Base-by-base conservation (phyloP, 2,329 filamentous ascomycete genomes). In the Monascus ruber region DNA sequence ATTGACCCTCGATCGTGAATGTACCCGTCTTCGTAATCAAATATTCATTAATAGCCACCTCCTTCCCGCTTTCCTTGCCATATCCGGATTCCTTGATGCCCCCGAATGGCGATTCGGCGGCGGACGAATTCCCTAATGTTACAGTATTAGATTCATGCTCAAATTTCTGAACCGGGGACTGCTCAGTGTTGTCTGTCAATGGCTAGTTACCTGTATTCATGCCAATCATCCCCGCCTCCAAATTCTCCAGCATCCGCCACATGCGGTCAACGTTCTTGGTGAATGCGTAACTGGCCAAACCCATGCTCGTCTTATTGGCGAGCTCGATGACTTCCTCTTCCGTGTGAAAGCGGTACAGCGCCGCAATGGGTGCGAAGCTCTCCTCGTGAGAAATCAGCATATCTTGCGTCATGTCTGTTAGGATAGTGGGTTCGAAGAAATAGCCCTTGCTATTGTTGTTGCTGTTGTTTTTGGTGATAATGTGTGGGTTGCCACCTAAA, bases 181-280 rank as follows among this genome's bases (percentile, higher is more conserved):
- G 17, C 17, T 17, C 17, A 3, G 17, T 17, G 17, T 17, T 17
- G 17, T 17, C 3, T 17, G 17, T 17, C 17, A 17, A 17, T 17
- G 17, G 17, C 17, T 17, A 17, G 17, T 48, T 51, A 66, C 74
- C 72, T 40, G 72, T 76, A 48, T 79, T 79, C 61, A 79, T 63
- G 9, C 78, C 79, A 51, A 83, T 77, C 79, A 82, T 83, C 3
- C 78, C 79, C 4, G 79, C 78, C 54, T 83, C 77, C 28, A 83
- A 55, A 46, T 75, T 79, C 65, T 83, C 79, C 41, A 82, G 63
- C 53, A 83, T 60, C 42, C 79, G 66, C 74, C 78, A 81, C 37
- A 76, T 68, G 0, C 78, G 74, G 52, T 81, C 76, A 4, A 82
- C 63, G 49, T 81, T 76, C 62, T 79, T 80, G 1, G 79, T 83